Evolutionary conservation across 2,329 filamentous ascomycete species (phyloP).

Genomic region (Phialophora macrospora): DNA sequence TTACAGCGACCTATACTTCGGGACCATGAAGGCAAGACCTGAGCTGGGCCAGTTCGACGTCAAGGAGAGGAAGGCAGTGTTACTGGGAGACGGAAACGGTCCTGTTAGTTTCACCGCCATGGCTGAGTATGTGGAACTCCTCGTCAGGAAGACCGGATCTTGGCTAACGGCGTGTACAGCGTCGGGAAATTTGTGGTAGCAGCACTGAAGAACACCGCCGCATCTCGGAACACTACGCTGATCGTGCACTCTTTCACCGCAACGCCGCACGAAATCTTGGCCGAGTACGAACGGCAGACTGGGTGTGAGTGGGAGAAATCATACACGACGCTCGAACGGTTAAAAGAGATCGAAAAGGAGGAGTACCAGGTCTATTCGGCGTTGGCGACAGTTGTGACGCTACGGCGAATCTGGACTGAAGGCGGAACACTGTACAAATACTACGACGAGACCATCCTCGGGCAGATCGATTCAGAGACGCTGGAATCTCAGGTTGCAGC

Average conservation of each 20-base stretch:
- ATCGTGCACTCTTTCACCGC: conserved; percentile 74
- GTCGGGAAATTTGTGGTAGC: conserved; percentile 70
- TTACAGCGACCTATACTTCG: conserved; percentile 68
- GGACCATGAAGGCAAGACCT: conserved; percentile 46
- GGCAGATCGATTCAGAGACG: conserved; percentile 58
- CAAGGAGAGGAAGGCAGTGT: conserved; percentile 59
- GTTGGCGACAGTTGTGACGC: conserved; percentile 61
- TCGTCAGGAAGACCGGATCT: neutral
- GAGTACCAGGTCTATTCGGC: conserved; percentile 62
- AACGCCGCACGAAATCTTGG: conserved; percentile 65
- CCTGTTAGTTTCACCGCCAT: conserved; percentile 72
- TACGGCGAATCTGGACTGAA: conserved; percentile 73
- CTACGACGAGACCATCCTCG: conserved; percentile 68
- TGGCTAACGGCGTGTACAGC: conserved; percentile 45
- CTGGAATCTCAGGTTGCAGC: conserved; percentile 49
- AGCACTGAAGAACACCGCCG: conserved; percentile 62
- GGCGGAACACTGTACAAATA: conserved; percentile 73
- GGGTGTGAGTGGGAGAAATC: conserved; percentile 60
- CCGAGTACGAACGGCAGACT: conserved; percentile 71
- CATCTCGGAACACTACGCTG: conserved; percentile 61
- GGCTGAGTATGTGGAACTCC: conserved; percentile 60
- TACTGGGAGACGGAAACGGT: conserved; percentile 67
- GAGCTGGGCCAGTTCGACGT: conserved; percentile 64
- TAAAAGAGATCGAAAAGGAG: conserved; percentile 63
- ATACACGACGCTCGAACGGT: conserved; percentile 58